phyloP scores from a whole-genome alignment of 2,329 filamentous ascomycete genomes.

The Truncatella angustata region DNA sequence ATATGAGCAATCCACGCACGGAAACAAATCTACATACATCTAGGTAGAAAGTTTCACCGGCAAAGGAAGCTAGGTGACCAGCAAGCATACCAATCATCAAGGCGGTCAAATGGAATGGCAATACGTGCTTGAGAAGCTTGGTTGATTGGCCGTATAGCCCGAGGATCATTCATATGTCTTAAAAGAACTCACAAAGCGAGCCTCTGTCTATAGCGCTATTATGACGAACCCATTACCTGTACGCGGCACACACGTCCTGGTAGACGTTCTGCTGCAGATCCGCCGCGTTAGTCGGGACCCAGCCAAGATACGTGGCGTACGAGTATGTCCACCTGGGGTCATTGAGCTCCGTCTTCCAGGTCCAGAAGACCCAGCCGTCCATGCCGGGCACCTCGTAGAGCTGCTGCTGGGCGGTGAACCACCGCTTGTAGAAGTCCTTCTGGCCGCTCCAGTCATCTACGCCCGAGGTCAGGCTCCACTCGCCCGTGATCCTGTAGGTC shows the following conservation, averaged over 20 bases:
- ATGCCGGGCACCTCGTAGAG: slow-evolving; percentile 22
- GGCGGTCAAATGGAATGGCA: too few species aligned
- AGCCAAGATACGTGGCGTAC: slow-evolving; percentile 16
- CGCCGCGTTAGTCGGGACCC: slow-evolving; percentile 18
- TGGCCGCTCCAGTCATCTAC: slow-evolving; percentile 13
- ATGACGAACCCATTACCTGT: slow-evolving; percentile 5
- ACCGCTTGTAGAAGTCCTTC: slow-evolving; percentile 16
- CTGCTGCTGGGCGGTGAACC: slow-evolving; percentile 22
- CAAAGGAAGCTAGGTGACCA: too few species aligned
- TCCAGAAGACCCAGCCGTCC: slow-evolving; percentile 22
- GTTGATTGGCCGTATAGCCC: too few species aligned
- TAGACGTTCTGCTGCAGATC: slow-evolving; percentile 20
- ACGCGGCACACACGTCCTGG: slow-evolving; percentile 21
- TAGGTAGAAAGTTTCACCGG: too few species aligned
- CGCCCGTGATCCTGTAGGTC: slow-evolving; percentile 19
- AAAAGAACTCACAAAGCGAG: too few species aligned
- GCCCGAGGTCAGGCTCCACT: slow-evolving; percentile 23
- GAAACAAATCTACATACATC: too few species aligned
- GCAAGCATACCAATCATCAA: too few species aligned
- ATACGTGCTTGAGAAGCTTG: too few species aligned
- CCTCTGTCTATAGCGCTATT: too few species aligned
- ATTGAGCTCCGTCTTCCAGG: slow-evolving; percentile 21
- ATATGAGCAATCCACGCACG: too few species aligned
- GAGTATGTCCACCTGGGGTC: slow-evolving; percentile 22
- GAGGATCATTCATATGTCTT: too few species aligned